Conservation (phyloP, 352 stramenopile genomes). For the Phytopythium boreale region DNA sequence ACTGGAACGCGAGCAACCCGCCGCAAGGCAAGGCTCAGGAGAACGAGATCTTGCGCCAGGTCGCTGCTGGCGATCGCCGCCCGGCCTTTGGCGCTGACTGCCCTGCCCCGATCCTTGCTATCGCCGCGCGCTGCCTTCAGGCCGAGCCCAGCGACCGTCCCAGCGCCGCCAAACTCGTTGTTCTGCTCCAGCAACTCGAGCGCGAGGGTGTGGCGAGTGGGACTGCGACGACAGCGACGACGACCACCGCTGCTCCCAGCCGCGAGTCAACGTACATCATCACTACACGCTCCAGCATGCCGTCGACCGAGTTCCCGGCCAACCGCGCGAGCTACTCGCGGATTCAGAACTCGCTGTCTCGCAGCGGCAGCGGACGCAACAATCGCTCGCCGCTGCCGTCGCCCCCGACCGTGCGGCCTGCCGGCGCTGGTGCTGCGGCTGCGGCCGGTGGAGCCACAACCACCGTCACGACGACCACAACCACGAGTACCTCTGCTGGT, state of each 20-base stretch:
- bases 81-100: conserved; percentile 51
- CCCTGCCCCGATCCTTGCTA: conserved; percentile 40
- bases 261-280: conserved; percentile 10
- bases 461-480: conserved; percentile 15
- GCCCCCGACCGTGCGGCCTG: background rate
- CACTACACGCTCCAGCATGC: conserved; percentile 6
- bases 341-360: conserved; percentile 9
- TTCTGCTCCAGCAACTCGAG: conserved; percentile 45
- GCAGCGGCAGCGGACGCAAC: conserved; percentile 15
- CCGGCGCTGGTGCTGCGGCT: background rate
- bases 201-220: conserved; percentile 15
- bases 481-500: conserved; percentile 3
- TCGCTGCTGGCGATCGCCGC: conserved; percentile 42
- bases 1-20: conserved; percentile 49
- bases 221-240: background rate
- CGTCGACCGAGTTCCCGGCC: conserved; percentile 4
- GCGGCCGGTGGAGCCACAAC: conserved; percentile 1
- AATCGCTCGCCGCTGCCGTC: background rate
- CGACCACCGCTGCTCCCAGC: background rate
- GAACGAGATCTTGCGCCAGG: conserved; percentile 57
- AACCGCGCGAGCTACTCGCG: conserved; percentile 6
- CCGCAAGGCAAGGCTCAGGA: conserved; percentile 40
- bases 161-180: conserved; percentile 48
- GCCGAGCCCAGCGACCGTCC: conserved; percentile 53
- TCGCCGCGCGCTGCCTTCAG: conserved; percentile 45